Evolutionary conservation across 257 asterid genomes (phyloP).

Genomic region (Jaltomata sinuosa): DNA sequence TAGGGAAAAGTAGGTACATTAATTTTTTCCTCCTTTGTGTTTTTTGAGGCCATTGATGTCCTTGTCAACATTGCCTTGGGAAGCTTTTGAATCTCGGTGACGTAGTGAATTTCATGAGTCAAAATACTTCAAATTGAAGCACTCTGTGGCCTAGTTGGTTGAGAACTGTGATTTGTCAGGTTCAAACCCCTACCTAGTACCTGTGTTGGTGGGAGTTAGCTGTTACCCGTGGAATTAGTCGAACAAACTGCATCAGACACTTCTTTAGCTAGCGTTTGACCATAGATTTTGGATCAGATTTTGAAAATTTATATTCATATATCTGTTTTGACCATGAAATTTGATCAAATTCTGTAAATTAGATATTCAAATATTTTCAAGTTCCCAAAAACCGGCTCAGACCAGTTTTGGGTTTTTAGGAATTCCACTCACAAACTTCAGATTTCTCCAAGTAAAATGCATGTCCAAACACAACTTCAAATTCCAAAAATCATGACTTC

Average conservation of each 20-base stretch:
- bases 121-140: background rate
- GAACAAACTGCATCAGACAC: background rate
- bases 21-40: background rate
- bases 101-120: background rate
- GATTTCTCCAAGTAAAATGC: background rate
- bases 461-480: background rate
- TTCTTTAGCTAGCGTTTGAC: background rate
- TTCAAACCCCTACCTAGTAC: background rate
- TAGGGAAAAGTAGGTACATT: too few relatives aligned
- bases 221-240: background rate
- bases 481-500: too few relatives aligned
- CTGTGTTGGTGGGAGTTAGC: background rate
- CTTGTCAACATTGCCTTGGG: background rate
- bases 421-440: background rate
- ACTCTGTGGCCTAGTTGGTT: too few relatives aligned
- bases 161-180: background rate
- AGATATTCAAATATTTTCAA: background rate
- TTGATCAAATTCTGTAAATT: background rate
- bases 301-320: background rate
- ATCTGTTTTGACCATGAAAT: background rate
- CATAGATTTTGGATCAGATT: background rate
- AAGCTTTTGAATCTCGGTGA: background rate
- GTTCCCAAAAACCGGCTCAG: too few relatives aligned
- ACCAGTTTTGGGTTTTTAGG: background rate
- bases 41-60: background rate